phyloP scores from a whole-genome alignment of 2,329 filamentous ascomycete genomes.

The Claviceps humidiphila region DNA sequence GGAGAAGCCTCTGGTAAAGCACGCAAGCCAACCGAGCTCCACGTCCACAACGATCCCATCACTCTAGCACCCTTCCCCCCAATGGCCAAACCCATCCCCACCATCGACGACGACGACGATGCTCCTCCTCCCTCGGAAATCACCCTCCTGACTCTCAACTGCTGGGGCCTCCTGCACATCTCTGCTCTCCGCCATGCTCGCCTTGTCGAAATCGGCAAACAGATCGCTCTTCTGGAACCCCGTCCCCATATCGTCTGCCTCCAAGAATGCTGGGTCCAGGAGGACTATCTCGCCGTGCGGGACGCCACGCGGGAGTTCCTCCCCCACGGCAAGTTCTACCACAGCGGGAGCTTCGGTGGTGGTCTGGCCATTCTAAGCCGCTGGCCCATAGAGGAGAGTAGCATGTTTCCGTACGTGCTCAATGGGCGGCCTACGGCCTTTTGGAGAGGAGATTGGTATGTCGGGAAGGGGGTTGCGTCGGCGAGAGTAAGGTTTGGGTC shows the following conservation, averaged over 20 bases:
- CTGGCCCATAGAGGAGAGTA: slow-evolving; percentile 86
- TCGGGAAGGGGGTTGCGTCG: slow-evolving; percentile 84
- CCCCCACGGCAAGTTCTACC: slow-evolving; percentile 88
- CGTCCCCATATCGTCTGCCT: slow-evolving; percentile 77
- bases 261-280: slow-evolving; percentile 86
- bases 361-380: slow-evolving; percentile 79
- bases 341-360: slow-evolving; percentile 75
- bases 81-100: not conserved
- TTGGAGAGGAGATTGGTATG: slow-evolving; percentile 90
- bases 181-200: slow-evolving; percentile 66
- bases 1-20: too few relatives aligned
- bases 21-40: too few relatives aligned
- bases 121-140: slow-evolving; percentile 44
- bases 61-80: too few relatives aligned
- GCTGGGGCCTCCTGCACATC: slow-evolving; percentile 89
- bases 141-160: slow-evolving; percentile 80
- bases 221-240: slow-evolving; percentile 55
- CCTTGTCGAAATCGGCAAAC: slow-evolving; percentile 69
- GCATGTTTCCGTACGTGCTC: slow-evolving; percentile 76
- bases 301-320: slow-evolving; percentile 58
- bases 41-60: too few relatives aligned
- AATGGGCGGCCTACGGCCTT: slow-evolving; percentile 91
- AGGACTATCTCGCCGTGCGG: slow-evolving; percentile 71
- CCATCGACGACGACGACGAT: slow-evolving; percentile 11
- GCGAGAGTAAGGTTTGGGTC: slow-evolving; percentile 64